phyloP scores from a whole-genome alignment of 106 monocot genomes.

The Dactylorhiza incarnata region DNA sequence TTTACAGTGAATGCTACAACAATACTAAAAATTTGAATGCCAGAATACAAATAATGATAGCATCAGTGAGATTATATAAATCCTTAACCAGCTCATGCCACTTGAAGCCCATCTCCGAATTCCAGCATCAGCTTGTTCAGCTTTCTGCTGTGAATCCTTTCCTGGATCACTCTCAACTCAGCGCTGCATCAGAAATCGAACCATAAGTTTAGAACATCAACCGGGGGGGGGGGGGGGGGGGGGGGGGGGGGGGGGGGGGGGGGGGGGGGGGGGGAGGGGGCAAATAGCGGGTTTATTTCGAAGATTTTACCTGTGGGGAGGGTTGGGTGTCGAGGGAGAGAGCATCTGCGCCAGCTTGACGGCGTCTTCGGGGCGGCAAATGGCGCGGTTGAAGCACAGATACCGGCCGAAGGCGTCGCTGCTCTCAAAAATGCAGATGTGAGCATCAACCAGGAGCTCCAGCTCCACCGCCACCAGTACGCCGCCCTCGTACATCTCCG shows the following conservation, averaged over 20 bases:
- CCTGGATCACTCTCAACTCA: constrained; percentile 40
- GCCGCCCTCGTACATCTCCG: constrained; percentile 88
- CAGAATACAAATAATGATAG: neutral
- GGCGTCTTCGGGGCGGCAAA: constrained; percentile 66
- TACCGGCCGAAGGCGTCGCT: constrained; percentile 68
- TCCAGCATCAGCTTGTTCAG: constrained; percentile 63
- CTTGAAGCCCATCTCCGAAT: constrained; percentile 3
- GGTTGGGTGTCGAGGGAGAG: constrained; percentile 22
- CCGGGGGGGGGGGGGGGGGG: no score
- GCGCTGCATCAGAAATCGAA: constrained; percentile 25
- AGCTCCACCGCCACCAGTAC: constrained; percentile 69
- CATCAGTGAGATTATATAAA: neutral
- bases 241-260: no score
- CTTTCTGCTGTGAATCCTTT: constrained; percentile 62
- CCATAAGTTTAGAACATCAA: neutral
- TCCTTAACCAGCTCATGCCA: neutral
- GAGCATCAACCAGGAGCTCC: constrained; percentile 57
- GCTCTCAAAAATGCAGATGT: constrained; percentile 56
- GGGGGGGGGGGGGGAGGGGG: no score
- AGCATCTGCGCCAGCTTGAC: constrained; percentile 57
- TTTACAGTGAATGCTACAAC: neutral
- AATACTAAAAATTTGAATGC: neutral
- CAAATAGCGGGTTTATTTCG: no score
- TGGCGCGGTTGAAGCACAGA: constrained; percentile 64
- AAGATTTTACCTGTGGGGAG: constrained; percentile 32